Evolutionary conservation across 2,329 filamentous ascomycete species (phyloP), one percentile per base, ranked within the genome.

Genomic region (Trichoderma brevicompactum): DNA sequence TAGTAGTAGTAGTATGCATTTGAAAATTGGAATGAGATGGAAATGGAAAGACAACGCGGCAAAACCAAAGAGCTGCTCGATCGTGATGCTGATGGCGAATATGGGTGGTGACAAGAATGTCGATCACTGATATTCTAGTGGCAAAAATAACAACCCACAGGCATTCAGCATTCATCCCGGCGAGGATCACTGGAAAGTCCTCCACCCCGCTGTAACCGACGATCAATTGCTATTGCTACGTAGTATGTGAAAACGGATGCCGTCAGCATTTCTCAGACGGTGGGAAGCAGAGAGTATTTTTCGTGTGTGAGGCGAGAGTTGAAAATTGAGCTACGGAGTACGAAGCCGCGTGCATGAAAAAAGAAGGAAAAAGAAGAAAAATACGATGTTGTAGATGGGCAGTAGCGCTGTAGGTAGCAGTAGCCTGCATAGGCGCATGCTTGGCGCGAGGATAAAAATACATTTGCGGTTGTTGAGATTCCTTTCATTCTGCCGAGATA

Each of bases 361-460:
- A 32, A 36, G 32, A 32, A 12, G 23, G 23, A 15, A 15, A 43
- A 7, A 38, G 7, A 7, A 38, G 17, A 44, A 44, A 23, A 54
- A 40, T 54, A 41, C 34, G 52, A 54, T 40, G n/a, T 28, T 23
- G 52, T 12, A 54, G 32, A 53, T n/a, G 23, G 15, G 32, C 46
- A 23, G 46, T 28, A 28, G 23, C 23, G 23, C 23, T 28, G 13
- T 49, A 49, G 32, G 46, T 28, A 28, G 46, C 49, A 52, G 23
- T 28, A 17, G 13, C 23, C 23, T 53, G 34, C 34, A 38, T 28
- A 32, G n/a, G 12, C 38, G 32, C 34, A 53, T 43, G 49, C 5
- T 41, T 55, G 53, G 36, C 53, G 36, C 53, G 40, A 56, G 38
- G 53, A 54, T 41, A 40, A 54, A 54, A 54, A 54, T 54, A 41